These are phyloP conservation scores for Fraxinus cuspidata DNA, from an alignment of 257 asterid genomes.

Conservation along the genomic window DNA sequence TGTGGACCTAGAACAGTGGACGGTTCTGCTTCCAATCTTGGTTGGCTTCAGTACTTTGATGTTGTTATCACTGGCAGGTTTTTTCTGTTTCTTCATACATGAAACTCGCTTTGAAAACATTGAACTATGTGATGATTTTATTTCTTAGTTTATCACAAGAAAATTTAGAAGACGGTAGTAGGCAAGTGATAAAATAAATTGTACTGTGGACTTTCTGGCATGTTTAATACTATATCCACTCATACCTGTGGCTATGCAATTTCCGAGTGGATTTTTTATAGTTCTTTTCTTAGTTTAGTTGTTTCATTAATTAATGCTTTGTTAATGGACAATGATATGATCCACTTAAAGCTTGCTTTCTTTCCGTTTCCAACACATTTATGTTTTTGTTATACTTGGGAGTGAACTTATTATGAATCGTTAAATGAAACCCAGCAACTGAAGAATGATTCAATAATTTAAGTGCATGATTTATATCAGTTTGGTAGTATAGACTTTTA, in stretches of 20 bases:
- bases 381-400: background rate
- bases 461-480: slow-evolving; percentile 6
- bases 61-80: slow-evolving; percentile 97
- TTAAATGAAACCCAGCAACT: background rate
- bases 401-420: slow-evolving; percentile 1
- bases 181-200: background rate
- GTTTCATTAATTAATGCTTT: too few species aligned
- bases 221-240: background rate
- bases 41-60: slow-evolving; percentile 88
- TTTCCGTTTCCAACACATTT: background rate
- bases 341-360: too few species aligned
- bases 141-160: slow-evolving; percentile 1
- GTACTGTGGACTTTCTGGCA: too few species aligned
- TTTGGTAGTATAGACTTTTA: background rate
- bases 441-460: background rate
- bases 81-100: slow-evolving; percentile 25
- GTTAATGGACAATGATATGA: too few species aligned
- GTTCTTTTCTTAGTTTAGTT: background rate
- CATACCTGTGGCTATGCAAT: slow-evolving; percentile 8
- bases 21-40: slow-evolving; percentile 55
- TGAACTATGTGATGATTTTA: background rate
- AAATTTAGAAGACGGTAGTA: slow-evolving; percentile 12
- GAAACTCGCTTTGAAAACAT: slow-evolving; percentile 7
- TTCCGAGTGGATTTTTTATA: slow-evolving; percentile 3
- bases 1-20: slow-evolving; percentile 59